phyloP scores from a whole-genome alignment of 257 asterid species.

The Solanum appendiculatum region DNA sequence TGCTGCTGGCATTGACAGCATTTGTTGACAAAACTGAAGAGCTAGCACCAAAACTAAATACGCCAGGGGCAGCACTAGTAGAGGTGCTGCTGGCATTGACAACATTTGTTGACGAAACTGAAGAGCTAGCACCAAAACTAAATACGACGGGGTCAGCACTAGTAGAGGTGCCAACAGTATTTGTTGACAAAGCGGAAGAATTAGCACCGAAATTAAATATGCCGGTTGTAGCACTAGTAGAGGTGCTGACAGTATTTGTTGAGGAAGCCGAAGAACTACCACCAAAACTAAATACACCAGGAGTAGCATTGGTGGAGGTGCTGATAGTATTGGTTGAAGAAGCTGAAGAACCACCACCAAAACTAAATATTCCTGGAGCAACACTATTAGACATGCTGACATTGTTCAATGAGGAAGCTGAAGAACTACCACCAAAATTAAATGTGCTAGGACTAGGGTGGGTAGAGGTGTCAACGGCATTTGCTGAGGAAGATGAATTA shows the following conservation, averaged over 20 bases:
- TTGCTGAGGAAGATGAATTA: slow-evolving; percentile 11
- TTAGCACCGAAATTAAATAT: slow-evolving; percentile 18
- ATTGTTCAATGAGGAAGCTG: neutral
- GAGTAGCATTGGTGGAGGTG: neutral
- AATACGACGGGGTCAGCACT: slow-evolving; percentile 21
- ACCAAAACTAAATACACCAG: slow-evolving; percentile 16
- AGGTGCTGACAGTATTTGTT: slow-evolving; percentile 18
- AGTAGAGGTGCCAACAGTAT: slow-evolving; percentile 18
- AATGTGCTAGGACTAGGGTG: slow-evolving; percentile 23
- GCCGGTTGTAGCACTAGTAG: slow-evolving; percentile 21
- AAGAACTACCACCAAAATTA: slow-evolving; percentile 22
- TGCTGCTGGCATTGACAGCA: slow-evolving; percentile 17
- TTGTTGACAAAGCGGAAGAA: slow-evolving; percentile 9
- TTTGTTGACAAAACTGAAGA: slow-evolving; percentile 32
- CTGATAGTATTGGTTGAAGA: slow-evolving; percentile 17
- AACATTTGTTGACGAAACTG: slow-evolving; percentile 9
- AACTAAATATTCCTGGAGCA: neutral
- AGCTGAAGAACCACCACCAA: slow-evolving; percentile 29
- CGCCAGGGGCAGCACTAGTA: slow-evolving; percentile 20
- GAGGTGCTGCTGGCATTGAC: slow-evolving; percentile 20
- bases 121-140: slow-evolving; percentile 23
- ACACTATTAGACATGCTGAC: neutral
- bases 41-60: slow-evolving; percentile 34
- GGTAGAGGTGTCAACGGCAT: slow-evolving; percentile 20
- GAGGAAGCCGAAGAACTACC: slow-evolving; percentile 30